Base-by-base conservation (phyloP, 2,329 filamentous ascomycete genomes). In the Verticillium longisporum region DNA sequence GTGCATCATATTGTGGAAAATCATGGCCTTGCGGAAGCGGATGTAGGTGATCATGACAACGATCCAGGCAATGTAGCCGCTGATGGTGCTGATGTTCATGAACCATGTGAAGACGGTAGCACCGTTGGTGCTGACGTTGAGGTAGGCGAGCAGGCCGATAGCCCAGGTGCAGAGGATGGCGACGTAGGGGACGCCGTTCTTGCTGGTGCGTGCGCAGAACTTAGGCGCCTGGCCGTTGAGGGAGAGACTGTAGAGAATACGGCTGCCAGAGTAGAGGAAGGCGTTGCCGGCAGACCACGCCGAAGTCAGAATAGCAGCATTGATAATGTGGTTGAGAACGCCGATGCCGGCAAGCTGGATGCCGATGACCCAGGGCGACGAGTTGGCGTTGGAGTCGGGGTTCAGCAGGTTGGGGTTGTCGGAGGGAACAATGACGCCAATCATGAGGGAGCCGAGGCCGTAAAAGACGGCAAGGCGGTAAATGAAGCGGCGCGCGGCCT, bases 81-180 rank as follows among this genome's bases (percentile, higher is more conserved):
- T 82, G 59, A 86, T 83, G 60, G 83, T 90, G 34, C 85, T 88
- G 60, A 91, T 81, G 71, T 88, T 89, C 67, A 86, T 81, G 70
- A 91, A 89, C 86, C 88, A 91, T 59, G 78, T 80, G 72, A 91
- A 91, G 6, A 89, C 88, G 2, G 79, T 77, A 37, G 84, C 80
- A 26, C 87, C 87, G 34, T 80, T 82, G 65, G 80, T 82, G 55
- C 83, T 86, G 55, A 86, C 81, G 71, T 89, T 90, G 70, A 92
- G 83, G 76, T 88, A 92, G 0, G 86, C 85, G 3, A 92, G 79
- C 9, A 88, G 78, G 31, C 86, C 86, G 67, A 91, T 80, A 1
- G 81, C 71, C 77, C 79, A 81, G 5, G 84, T 85, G 59, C 73
- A 74, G 5, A 84, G 70, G 1, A 86, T 82, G 2, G 78, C 81